A percentile compares a stretch with the other conserved stretches of the same genome.
Conservation (phyloP, 371 early-diverging fungal species). For the Blastocladiella emersonii region DNA sequence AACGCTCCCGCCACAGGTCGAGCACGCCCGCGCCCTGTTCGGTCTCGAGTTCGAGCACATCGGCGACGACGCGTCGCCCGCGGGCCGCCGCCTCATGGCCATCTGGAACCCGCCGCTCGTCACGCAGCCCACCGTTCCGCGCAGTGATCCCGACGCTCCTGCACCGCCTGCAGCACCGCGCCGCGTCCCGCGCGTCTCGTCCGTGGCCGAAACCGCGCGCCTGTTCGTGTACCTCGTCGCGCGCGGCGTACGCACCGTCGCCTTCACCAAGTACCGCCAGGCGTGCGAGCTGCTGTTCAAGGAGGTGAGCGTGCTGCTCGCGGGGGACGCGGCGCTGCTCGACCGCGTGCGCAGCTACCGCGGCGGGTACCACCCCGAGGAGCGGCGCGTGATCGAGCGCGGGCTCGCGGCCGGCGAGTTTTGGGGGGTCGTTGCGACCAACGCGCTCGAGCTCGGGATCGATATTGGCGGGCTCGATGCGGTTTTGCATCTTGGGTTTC, state of each 20-base stretch:
- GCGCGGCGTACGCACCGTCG: conserved; percentile 15
- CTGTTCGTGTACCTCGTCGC: conserved; percentile 12
- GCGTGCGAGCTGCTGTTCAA: conserved; percentile 30
- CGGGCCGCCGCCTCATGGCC: conserved; percentile 15
- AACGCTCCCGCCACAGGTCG: background rate
- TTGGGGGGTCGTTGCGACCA: conserved; percentile 44
- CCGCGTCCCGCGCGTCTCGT: conserved; percentile 9
- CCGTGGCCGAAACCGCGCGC: conserved; percentile 15
- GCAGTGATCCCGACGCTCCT: no score
- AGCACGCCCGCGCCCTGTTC: background rate
- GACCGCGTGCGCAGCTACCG: conserved; percentile 38
- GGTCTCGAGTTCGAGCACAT: conserved; percentile 1
- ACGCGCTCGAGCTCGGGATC: conserved; percentile 54
- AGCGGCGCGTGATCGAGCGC: conserved; percentile 41
- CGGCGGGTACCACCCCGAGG: conserved; percentile 39
- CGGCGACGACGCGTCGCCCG: conserved; percentile 16
- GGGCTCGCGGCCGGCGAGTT: conserved; percentile 35
- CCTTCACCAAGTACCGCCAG: conserved; percentile 27
- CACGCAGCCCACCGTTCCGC: background rate
- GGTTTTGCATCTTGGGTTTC: conserved; percentile 11
- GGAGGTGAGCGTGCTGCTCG: conserved; percentile 9
- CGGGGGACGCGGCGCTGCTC: conserved; percentile 11
- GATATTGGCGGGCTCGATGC: conserved; percentile 46
- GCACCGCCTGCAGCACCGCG: no score
- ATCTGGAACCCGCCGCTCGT: conserved; percentile 23